Base-by-base conservation (phyloP, 306 rosid genomes). In the Sesbania bispinosa region DNA sequence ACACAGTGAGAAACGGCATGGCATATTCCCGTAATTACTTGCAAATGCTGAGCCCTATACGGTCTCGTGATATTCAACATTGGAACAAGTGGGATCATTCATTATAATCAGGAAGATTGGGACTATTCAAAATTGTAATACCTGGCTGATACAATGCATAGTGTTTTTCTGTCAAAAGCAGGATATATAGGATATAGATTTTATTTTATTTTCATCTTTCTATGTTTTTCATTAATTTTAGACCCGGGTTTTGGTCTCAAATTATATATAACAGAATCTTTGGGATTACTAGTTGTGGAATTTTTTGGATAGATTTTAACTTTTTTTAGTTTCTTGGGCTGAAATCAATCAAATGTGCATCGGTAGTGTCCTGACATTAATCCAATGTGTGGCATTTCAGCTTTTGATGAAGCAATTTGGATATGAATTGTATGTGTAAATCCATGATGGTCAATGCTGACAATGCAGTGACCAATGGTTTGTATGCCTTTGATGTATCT, bases 11-110 rank as follows among this genome's bases (percentile, higher is more conserved):
- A 4, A 20, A 35, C 36, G 47, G 62, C 26, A 67, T 83, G 96
- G 93, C 88, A 86, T 16, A 41, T 69, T 74, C 51, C 18, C 29
- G 97, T 90, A 90, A 88, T 83, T 84, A 83, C 27, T 24, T n/a
- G n/a, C 9, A 24, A 71, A 20, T 23, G 6, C 1, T 21, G 48
- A 75, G 88, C 77, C 86, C 77, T 62, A 55, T 76, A 76, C 57
- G 74, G 89, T 85, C 81, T 82, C 73, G 36, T 52, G 74, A 19
- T 79, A 64, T 47, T 79, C 79, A 67, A 75, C 67, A 19, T 35
- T 81, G 72, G 67, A 80, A 77, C 65, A 48, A 74, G 67, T 69
- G 30, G 71, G 67, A 69, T 77, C 80, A 18, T 33, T 66, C 69
- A 74, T 45, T 42, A 65, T 35, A 35, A 43, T 67, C 67, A 60